Evolutionary conservation across 257 asterid genomes (phyloP).

Genomic region (Solanum okadae): DNA sequence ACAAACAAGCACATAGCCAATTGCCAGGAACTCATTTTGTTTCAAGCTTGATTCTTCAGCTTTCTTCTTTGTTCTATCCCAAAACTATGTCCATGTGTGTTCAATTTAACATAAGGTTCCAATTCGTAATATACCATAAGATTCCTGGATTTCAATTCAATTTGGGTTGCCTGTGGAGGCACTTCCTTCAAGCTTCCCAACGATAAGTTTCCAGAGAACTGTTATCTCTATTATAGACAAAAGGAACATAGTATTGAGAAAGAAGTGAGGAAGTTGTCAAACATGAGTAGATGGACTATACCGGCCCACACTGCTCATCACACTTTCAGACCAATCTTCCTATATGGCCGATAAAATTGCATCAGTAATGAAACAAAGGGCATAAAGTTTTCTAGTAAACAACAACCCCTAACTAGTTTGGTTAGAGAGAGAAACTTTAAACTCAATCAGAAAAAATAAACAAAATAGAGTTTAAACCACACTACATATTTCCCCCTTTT

Average conservation of each 20-base stretch:
- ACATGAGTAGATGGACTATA: background rate
- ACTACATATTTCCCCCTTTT: background rate
- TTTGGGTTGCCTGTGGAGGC: background rate
- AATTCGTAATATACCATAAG: background rate
- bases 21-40: background rate
- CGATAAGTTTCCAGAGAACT: background rate
- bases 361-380: background rate
- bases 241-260: background rate
- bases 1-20: background rate
- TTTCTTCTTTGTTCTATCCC: background rate
- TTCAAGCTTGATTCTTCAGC: background rate
- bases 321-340: background rate
- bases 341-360: background rate
- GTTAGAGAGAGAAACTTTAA: background rate
- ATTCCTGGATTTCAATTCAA: background rate
- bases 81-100: background rate
- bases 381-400: background rate
- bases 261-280: background rate
- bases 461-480: background rate
- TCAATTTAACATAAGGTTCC: background rate
- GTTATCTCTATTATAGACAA: background rate
- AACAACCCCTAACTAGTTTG: background rate
- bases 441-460: background rate
- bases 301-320: background rate
- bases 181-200: background rate